Evolutionary conservation across 176 grass and related monocot genomes (phyloP), one percentile per base, ranked within the genome.

Genomic region (Dendrocalamus sinicus): DNA sequence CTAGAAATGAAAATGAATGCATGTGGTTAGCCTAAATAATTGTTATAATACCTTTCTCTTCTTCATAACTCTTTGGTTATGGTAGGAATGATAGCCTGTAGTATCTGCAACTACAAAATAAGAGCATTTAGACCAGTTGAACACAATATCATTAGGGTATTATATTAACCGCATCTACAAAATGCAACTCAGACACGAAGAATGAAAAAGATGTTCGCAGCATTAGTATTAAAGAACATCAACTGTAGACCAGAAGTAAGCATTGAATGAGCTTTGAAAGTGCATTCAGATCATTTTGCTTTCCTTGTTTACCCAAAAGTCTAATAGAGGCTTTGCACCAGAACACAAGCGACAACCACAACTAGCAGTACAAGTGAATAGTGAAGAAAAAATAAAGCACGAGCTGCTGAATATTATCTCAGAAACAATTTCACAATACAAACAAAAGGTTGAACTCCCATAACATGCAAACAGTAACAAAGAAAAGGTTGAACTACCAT

Each of bases 31-130:
- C 70, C 30, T 60, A 86, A 79, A 64, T 53, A 64, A 72, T 78
- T 64, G 15, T 48, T 67, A 89, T 70, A 19, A 24, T 79, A 98
- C 96, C 96, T 98, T 96, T 81, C 91, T 98, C 88, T 89, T 98
- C 83, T 94, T 95, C 72, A 58, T 23, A 61, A 67, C 63, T 79
- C 69, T 89, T 89, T 83, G 79, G 55, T 67, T 91, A 55, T 83
- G 70, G 63, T 66, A 80, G 73, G 86, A 94, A 37, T 83, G 45
- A 72, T 40, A 32, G 16, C 60, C 76, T 46, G 66, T 59, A 28
- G 60, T 68, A 67, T 87, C 77, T 94, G 70, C 72, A 80, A 72
- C 65, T 69, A 83, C 11, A 86, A 85, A 72, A 60, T 24, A 76
- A 23, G 9, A 83, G 19, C 52, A 87, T 45, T 67, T 62, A 67